phyloP scores from a whole-genome alignment of 805 yeast genomes.

The Candida qinlingensis region DNA sequence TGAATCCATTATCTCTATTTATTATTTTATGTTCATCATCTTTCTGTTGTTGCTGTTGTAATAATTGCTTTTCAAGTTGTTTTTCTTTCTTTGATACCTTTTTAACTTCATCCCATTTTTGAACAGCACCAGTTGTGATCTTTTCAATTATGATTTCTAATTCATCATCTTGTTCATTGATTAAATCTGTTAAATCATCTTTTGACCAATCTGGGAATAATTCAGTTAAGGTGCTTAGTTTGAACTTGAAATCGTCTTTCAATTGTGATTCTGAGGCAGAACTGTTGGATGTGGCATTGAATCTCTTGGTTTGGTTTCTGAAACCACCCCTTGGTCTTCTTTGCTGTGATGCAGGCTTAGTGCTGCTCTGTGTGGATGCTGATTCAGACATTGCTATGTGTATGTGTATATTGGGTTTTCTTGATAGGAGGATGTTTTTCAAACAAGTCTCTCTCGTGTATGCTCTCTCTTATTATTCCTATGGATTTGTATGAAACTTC shows the following conservation, averaged over 20 bases:
- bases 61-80: slow-evolving; percentile 27
- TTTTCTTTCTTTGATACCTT: slow-evolving; percentile 55
- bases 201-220: slow-evolving; percentile 93
- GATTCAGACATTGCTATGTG: slow-evolving; percentile 9
- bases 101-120: slow-evolving; percentile 92
- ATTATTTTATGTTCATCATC: slow-evolving; percentile 20
- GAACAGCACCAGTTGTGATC: slow-evolving; percentile 84
- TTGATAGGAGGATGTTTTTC: not conserved
- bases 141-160: slow-evolving; percentile 78
- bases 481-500: not conserved
- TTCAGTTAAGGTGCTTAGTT: slow-evolving; percentile 61
- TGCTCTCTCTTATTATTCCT: not conserved
- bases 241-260: slow-evolving; percentile 29
- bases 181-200: slow-evolving; percentile 73
- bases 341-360: slow-evolving; percentile 7
- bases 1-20: slow-evolving; percentile 17
- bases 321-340: slow-evolving; percentile 29
- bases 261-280: slow-evolving; percentile 17
- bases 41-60: slow-evolving; percentile 11
- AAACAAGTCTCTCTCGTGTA: slow-evolving; percentile 3
- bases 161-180: slow-evolving; percentile 64
- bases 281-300: slow-evolving; percentile 19
- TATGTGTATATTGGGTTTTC: not conserved
- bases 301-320: slow-evolving; percentile 44
- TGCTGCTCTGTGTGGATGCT: slow-evolving; percentile 7